Evolutionary conservation across 768 basidiomycete genomes (phyloP).

Genomic region (Tulasnella calospora): DNA sequence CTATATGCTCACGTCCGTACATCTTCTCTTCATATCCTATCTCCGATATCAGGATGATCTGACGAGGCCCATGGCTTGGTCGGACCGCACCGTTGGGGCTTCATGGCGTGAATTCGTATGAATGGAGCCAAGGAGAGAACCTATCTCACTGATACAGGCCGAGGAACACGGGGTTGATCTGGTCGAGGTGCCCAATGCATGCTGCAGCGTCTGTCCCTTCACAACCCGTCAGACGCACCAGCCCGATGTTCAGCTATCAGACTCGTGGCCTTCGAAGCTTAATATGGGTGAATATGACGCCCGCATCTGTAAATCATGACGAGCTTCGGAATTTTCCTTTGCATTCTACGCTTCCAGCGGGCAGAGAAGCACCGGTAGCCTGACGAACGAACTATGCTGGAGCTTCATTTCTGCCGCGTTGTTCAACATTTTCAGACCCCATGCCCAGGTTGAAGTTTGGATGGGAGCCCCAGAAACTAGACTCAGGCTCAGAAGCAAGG

Average conservation of each 20-base stretch:
- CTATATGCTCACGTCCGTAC: too few species aligned
- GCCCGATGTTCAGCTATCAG: not conserved
- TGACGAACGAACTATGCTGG: too few species aligned
- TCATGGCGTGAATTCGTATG: not conserved
- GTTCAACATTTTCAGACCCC: too few species aligned
- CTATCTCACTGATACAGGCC: not conserved
- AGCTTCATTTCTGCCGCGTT: too few species aligned
- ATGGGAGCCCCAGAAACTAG: not conserved
- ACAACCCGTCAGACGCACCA: not conserved
- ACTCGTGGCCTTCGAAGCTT: not conserved
- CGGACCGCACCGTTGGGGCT: not conserved
- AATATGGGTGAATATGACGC: not conserved
- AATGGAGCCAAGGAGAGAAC: not conserved
- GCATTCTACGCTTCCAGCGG: too few species aligned
- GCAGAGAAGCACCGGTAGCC: too few species aligned
- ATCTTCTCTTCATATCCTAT: not conserved
- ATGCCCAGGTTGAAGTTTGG: too few species aligned
- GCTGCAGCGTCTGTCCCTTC: not conserved
- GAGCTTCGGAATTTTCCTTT: too few species aligned
- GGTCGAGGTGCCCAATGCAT: not conserved
- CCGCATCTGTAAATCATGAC: too few species aligned
- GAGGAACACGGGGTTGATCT: not conserved
- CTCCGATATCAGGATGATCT: not conserved
- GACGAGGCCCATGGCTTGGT: not conserved
- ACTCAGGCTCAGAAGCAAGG: not conserved